Evolutionary conservation across 2,329 filamentous ascomycete genomes (phyloP).

Genomic region (Aschersonia sp.): DNA sequence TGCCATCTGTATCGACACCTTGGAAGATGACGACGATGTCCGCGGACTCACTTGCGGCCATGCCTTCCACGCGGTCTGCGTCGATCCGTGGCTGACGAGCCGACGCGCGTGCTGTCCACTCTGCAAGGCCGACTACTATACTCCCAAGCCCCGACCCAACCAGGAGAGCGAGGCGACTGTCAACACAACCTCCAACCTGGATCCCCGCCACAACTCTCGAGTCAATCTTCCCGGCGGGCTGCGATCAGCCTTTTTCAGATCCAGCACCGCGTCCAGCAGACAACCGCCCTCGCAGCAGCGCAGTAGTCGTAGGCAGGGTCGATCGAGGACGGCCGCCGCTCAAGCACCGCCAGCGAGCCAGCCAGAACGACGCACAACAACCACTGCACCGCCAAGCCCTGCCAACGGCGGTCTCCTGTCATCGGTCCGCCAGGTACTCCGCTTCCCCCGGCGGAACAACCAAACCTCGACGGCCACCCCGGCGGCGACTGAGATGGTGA

Average conservation of each 20-base stretch:
- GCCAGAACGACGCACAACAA: conserved; percentile 5
- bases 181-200: conserved; percentile 11
- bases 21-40: conserved; percentile 93
- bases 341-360: conserved; percentile 1
- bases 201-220: conserved; percentile 25
- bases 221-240: conserved; percentile 32
- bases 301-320: neutral
- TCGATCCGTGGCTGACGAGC: conserved; percentile 93
- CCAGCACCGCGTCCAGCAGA: conserved; percentile 2
- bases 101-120: conserved; percentile 90
- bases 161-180: conserved; percentile 13
- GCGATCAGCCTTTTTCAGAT: conserved; percentile 23
- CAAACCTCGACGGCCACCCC: conserved; percentile 6
- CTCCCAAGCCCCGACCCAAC: conserved; percentile 67
- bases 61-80: conserved; percentile 88
- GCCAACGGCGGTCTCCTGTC: conserved; percentile 12
- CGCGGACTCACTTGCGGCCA: conserved; percentile 93
- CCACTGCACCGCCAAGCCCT: neutral
- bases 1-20: conserved; percentile 86
- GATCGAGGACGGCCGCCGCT: neutral
- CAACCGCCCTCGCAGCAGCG: neutral
- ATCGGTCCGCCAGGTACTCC: conserved; percentile 17
- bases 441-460: conserved; percentile 15
- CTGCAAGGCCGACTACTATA: conserved; percentile 96
- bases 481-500: conserved; percentile 13